Base-by-base conservation (phyloP, 2,329 filamentous ascomycete genomes). In the Chaetomiaceae sp. region DNA sequence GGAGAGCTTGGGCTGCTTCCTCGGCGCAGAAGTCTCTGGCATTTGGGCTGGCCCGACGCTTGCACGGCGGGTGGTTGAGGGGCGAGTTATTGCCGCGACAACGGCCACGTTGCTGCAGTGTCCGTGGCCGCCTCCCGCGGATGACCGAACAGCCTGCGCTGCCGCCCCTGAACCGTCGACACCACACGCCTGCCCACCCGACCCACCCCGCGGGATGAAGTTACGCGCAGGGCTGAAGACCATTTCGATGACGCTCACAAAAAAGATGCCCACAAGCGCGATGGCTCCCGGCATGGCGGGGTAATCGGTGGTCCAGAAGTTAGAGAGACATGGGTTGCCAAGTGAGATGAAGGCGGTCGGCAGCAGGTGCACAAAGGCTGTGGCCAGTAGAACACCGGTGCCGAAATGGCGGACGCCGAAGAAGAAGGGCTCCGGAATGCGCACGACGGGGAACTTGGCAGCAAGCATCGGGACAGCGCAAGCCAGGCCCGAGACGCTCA, bases 351-450 rank as follows among this genome's bases (percentile, higher is more conserved):
- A 88, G 1, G 85, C 84, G 16, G 81, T 87, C 40, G 82, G 84
- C 2, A 86, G 76, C 14, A 87, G 75, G 70, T 92, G 88, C 13
- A 92, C 87, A 64, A 94, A 94, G 43, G 89, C 88, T 1, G 89
- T 94, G 10, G 89, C 89, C 53, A 94, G 85, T 20, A 94, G 74
- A 21, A 94, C 89, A 53, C 89, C 89, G 1, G 89, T 94, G 65
- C 89, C 87, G 58, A 89, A 86, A 70, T 90, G 86, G 57, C 79
- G 75, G 44, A 81, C 76, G 47, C 72, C 67, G 64, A 82, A 81
- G 68, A 82, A 78, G 67, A 82, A 76, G 43, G 67, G 68, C 18
- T 71, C 67, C 1, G 81, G 81, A 46, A 84, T 81, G 50, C 73
- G 76, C 44, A 83, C 65, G 14, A 73, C 67, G 20, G 78, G 78